A percentile compares a stretch with the other conserved stretches of the same genome.
Conservation (phyloP, 768 basidiomycete species). For the Amanita pseudoporphyria region DNA sequence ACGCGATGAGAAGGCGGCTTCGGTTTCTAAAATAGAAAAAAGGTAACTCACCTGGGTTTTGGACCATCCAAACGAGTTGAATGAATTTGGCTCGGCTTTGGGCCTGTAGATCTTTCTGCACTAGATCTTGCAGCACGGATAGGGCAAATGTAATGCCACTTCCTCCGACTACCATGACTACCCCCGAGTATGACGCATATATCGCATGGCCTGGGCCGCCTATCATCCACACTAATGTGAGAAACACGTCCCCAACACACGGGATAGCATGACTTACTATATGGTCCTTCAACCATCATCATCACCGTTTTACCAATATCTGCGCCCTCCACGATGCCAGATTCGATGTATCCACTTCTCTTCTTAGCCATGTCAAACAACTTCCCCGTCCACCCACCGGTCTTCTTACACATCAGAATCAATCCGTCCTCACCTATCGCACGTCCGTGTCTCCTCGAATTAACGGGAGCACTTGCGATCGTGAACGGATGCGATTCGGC, state of each 20-base stretch:
- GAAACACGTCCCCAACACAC: slow-evolving; percentile 2
- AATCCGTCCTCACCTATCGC: slow-evolving; percentile 48
- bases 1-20: background rate
- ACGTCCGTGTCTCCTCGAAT: background rate
- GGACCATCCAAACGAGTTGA: slow-evolving; percentile 61
- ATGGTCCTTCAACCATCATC: slow-evolving; percentile 58
- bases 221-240: slow-evolving; percentile 13
- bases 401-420: slow-evolving; percentile 55
- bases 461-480: slow-evolving; percentile 40
- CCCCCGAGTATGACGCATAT: slow-evolving; percentile 54
- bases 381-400: slow-evolving; percentile 53
- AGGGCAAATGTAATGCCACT: slow-evolving; percentile 71
- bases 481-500: slow-evolving; percentile 74
- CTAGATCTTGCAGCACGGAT: slow-evolving; percentile 55
- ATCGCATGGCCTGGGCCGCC: slow-evolving; percentile 53
- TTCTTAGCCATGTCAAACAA: slow-evolving; percentile 42
- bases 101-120: slow-evolving; percentile 40
- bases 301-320: slow-evolving; percentile 30
- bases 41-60: slow-evolving; percentile 34
- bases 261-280: slow-evolving; percentile 27
- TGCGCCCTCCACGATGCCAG: slow-evolving; percentile 7
- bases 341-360: slow-evolving; percentile 22
- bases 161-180: slow-evolving; percentile 64
- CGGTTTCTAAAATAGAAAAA: too few species aligned
- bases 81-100: slow-evolving; percentile 46